A percentile compares a stretch with the other conserved stretches of the same genome.
Conservation (phyloP, 805 yeast species). For the Clavispora carvajalis region DNA sequence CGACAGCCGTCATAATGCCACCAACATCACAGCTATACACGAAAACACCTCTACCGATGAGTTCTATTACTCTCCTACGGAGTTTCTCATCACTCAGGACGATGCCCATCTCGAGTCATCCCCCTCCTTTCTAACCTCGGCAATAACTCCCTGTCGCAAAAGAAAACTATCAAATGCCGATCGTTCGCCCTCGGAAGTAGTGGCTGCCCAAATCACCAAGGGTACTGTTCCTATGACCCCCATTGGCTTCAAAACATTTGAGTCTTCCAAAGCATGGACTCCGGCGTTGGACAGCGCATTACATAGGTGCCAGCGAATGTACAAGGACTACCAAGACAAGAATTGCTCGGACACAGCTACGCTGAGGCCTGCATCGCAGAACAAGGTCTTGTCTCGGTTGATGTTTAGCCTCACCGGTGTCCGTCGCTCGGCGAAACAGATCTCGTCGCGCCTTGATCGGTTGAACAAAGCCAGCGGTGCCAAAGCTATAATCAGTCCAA, state of each 20-base stretch:
- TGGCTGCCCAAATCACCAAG: conserved; percentile 31
- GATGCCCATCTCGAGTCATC: conserved; percentile 2
- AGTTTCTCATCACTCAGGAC: conserved; percentile 12
- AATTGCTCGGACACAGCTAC: conserved; percentile 18
- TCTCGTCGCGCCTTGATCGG: conserved; percentile 14
- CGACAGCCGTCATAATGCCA: conserved; percentile 8
- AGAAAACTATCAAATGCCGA: conserved; percentile 6
- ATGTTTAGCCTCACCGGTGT: conserved; percentile 31
- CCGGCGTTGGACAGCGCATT: conserved; percentile 31
- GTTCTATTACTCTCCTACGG: conserved; percentile 31
- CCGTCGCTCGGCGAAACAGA: conserved; percentile 33
- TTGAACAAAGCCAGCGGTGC: conserved; percentile 3
- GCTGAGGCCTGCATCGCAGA: conserved; percentile 30
- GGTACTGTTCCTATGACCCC: neutral
- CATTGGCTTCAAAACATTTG: neutral
- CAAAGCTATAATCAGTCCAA: neutral
- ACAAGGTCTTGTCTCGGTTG: conserved; percentile 38
- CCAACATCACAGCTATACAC: conserved; percentile 21
- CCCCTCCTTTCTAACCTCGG: neutral
- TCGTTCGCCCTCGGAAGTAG: conserved; percentile 31
- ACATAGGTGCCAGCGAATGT: conserved; percentile 31
- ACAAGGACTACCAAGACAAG: conserved; percentile 25
- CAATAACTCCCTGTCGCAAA: conserved; percentile 1
- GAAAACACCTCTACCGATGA: conserved; percentile 18
- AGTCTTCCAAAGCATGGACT: conserved; percentile 26